Evolutionary conservation across 2,329 filamentous ascomycete genomes (phyloP), one percentile per base, ranked within the genome.

Genomic region (Sporothrix variecibatus): DNA sequence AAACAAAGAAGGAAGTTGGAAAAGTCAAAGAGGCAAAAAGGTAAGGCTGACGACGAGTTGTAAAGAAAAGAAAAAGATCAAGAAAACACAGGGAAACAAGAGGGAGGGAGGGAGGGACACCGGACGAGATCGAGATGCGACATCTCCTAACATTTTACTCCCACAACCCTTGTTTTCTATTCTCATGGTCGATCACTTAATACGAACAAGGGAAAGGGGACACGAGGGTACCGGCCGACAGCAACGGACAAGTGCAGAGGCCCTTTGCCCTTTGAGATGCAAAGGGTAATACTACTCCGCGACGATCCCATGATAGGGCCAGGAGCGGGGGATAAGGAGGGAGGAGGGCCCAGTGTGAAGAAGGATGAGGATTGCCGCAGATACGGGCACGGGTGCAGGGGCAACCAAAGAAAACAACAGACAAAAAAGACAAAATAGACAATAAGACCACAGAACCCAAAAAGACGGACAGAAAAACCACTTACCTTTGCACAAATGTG

Each of bases 261-360:
- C 15, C 9, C 17, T 17, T 17, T 2, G 46, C 46, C 17, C 43
- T 49, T 20, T 49, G 26, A 28, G 51, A 56, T 26, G 51, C 23
- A 56, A 53, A 56, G 17, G 9, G 9, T 20, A 11, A 2, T 12
- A 12, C 9, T 20, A 12, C n/a, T 28, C 9, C 9, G 26, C 23
- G 71, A 72, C 46, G 62, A 46, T 64, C 58, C 53, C 43, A 72
- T 31, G 51, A 64, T 68, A 40, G 31, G 7, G 17, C 58, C 43
- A 43, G 43, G 0, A 17, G 3, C 11, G 43, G 15, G 43, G 4
- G 3, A 49, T 12, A 38, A 67, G 23, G 43, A 2, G 43, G 4
- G 3, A 49, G 43, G 38, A 67, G 23, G 4, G 38, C 23, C n/a
- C 1, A 40, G 62, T 4, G 38, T 17, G 53, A 40, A 62, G 31